Conservation (phyloP, 306 rosid species). For the Lathyrus tuberosus region DNA sequence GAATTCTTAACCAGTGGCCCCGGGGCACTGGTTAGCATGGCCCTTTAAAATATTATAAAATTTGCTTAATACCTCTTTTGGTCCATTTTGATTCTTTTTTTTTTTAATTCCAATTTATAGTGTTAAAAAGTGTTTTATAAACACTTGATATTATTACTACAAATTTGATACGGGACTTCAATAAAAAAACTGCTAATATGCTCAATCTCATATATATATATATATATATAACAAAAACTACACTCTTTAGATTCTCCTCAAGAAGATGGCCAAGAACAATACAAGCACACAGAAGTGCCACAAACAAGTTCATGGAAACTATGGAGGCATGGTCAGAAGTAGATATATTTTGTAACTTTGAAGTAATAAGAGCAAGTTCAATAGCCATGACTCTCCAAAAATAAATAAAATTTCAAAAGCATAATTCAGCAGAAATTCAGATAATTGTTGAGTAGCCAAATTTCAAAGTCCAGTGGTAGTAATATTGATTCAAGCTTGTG, state of each 20-base stretch:
- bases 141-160: too few species aligned
- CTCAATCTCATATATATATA: too few species aligned
- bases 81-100: too few species aligned
- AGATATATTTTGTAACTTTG: conserved; percentile 62
- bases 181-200: too few species aligned
- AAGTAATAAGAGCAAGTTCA: conserved; percentile 45
- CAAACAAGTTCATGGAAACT: conserved; percentile 90
- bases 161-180: too few species aligned
- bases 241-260: conserved; percentile 96
- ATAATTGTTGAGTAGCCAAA: conserved; percentile 21
- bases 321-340: conserved; percentile 89
- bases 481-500: conserved; percentile 41
- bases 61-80: too few species aligned
- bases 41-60: too few species aligned
- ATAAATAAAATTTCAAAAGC: conserved; percentile 21
- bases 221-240: too few species aligned
- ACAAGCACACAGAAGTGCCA: conserved; percentile 95
- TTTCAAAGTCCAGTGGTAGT: conserved; percentile 31
- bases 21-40: too few species aligned
- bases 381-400: conserved; percentile 55
- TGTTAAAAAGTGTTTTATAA: too few species aligned
- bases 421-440: conserved; percentile 17
- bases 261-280: conserved; percentile 96
- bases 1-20: too few species aligned
- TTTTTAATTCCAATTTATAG: too few species aligned